Evolutionary conservation across 2,329 filamentous ascomycete species (phyloP), one percentile per base, ranked within the genome.

Genomic region (Colletotrichum falcatum): DNA sequence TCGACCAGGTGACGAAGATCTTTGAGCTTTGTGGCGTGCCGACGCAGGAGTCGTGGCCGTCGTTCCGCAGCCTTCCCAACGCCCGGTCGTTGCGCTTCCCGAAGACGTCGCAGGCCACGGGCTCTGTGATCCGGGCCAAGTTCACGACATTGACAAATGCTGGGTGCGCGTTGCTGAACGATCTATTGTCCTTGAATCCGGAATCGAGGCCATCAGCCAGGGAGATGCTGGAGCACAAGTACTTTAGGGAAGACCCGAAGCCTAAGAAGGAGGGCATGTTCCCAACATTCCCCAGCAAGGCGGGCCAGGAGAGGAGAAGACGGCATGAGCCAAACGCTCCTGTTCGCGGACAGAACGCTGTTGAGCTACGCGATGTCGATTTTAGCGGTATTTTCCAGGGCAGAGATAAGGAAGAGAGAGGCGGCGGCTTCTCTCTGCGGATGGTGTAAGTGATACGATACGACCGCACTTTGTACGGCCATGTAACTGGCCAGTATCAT

Each of bases 221-320:
- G 60, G 88, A 94, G 70, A 90, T 97, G 78, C 86, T 98, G 44
- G 83, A 86, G 58, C 94, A 98, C 79, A 85, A 90, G 44, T 99
- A 97, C 80, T 99, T 99, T 80, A 85, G 81, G 23, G 95, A 98
- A 82, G 92, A 97, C 75, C 96, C 96, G 0, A 92, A 92, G 71
- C 94, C 95, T 1, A 98, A 98, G 82, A 90, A 92, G 9, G 92
- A 94, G 78, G 92, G 92, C 76, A 92, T 99, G 91, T 98, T 99
- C 78, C 96, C 96, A 2, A 98, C 96, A 0, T 99, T 98, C 79
- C 96, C 96, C 0, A 96, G 93, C 76, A 98, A 97, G 81, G 96
- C 96, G 0, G 94, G 94, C 1, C 92, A 96, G 84, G 96, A 99
- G 84, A 92, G 91, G 77, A 85, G 94, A 75, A 85, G 93, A 73